Conservation (phyloP, 23 red algal species). For the Gracilaria gracilis region DNA sequence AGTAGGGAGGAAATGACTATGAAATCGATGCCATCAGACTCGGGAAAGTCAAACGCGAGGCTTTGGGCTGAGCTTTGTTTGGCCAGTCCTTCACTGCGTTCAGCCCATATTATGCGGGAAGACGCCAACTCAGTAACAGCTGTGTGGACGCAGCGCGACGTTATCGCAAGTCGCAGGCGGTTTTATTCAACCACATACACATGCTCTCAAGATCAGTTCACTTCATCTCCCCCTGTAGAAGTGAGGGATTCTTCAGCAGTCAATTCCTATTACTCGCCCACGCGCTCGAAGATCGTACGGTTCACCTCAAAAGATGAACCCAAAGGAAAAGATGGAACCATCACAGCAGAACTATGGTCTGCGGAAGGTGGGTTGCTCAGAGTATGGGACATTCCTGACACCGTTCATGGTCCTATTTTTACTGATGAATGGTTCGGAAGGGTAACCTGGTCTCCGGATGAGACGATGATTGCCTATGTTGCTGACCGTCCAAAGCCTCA, state of each 20-base stretch:
- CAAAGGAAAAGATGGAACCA: background rate
- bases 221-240: conserved; percentile 40
- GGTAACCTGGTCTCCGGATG: conserved; percentile 83
- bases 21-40: background rate
- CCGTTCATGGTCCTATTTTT: conserved; percentile 74
- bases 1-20: background rate
- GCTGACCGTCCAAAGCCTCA: conserved; percentile 64
- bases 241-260: conserved; percentile 9
- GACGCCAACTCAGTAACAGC: conserved; percentile 34
- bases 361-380: conserved; percentile 28
- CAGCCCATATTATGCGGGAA: conserved; percentile 20
- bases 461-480: conserved; percentile 62
- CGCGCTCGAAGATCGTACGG: conserved; percentile 20
- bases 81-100: background rate
- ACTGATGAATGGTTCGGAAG: conserved; percentile 86
- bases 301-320: conserved; percentile 23
- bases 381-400: conserved; percentile 47
- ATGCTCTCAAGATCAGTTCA: background rate
- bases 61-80: conserved; percentile 64
- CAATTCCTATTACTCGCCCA: conserved; percentile 26
- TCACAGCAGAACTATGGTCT: conserved; percentile 36
- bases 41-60: conserved; percentile 41
- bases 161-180: conserved; percentile 39
- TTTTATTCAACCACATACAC: conserved; percentile 50
- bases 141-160: conserved; percentile 64